These are phyloP conservation scores for Lagenaria siceraria DNA, from an alignment of 306 rosid genomes.

Conservation along the genomic window DNA sequence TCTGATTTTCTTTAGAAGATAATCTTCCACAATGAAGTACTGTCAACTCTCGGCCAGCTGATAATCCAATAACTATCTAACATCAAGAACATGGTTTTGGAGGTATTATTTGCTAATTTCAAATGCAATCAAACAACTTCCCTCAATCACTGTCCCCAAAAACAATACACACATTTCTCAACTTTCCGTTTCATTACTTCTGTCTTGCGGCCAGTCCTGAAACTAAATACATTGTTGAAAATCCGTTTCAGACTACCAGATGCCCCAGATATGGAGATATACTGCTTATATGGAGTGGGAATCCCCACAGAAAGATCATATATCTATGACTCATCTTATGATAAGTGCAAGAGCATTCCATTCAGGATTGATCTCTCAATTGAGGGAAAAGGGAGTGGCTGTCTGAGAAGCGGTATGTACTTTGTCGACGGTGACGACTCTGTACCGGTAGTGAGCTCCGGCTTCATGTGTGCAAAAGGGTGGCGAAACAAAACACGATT, in stretches of 20 bases:
- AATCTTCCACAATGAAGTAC: not conserved
- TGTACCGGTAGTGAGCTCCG: conserved; percentile 48
- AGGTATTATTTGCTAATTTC: not conserved
- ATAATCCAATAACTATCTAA: not conserved
- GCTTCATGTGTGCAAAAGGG: conserved; percentile 75
- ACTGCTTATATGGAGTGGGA: conserved; percentile 62
- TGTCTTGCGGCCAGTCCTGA: not conserved
- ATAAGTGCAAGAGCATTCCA: conserved; percentile 41
- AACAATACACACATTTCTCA: not conserved
- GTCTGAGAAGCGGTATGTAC: conserved; percentile 31
- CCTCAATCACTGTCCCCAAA: not conserved
- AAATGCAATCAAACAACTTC: not conserved
- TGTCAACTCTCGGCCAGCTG: not conserved
- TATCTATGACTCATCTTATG: conserved; percentile 31
- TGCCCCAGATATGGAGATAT: conserved; percentile 72
- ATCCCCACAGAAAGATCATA: conserved; percentile 54
- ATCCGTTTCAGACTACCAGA: conserved; percentile 38
- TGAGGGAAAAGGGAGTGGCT: conserved; percentile 23
- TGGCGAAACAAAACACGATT: conserved; percentile 69
- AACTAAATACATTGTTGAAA: not conserved
- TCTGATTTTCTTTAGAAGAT: not conserved
- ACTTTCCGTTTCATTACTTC: not conserved
- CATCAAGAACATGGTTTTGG: not conserved
- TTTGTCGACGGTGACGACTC: conserved; percentile 58
- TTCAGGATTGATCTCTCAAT: conserved; percentile 40